These are phyloP conservation scores for Fusarium irregulare DNA, from an alignment of 2,329 filamentous ascomycete species.

Conservation along the genomic window DNA sequence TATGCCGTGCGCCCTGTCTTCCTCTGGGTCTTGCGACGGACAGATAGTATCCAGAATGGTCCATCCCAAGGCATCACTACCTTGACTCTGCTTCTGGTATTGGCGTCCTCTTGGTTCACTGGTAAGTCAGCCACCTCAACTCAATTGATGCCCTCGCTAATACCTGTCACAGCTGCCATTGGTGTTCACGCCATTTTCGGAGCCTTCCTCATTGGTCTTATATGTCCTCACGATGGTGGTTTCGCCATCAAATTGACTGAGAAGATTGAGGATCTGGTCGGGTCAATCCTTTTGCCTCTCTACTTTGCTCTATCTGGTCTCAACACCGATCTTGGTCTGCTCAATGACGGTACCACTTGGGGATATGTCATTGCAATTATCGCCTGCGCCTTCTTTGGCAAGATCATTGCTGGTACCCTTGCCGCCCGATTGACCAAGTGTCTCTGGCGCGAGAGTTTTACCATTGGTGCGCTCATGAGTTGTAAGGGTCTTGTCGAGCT, in stretches of 20 bases:
- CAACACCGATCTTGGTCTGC: constrained; percentile 85
- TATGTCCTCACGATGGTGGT: constrained; percentile 89
- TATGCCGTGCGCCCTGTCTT: constrained; percentile 80
- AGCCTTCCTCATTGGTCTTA: constrained; percentile 87
- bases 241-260: constrained; percentile 93
- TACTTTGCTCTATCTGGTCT: constrained; percentile 95
- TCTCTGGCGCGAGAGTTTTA: constrained; percentile 89
- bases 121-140: constrained; percentile 48
- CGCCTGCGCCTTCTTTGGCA: constrained; percentile 82
- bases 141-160: not conserved
- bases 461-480: constrained; percentile 92
- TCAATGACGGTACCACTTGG: constrained; percentile 87
- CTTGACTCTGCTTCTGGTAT: constrained; percentile 81
- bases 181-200: constrained; percentile 96
- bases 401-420: constrained; percentile 83
- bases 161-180: constrained; percentile 66
- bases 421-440: constrained; percentile 77
- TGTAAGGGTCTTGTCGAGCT: constrained; percentile 96
- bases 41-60: constrained; percentile 84
- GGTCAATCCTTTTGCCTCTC: constrained; percentile 84
- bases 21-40: constrained; percentile 77
- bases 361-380: constrained; percentile 89
- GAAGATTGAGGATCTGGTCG: constrained; percentile 92
- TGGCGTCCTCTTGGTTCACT: constrained; percentile 87
- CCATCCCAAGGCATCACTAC: constrained; percentile 87